phyloP scores from a whole-genome alignment of 2,329 filamentous ascomycete species.

The Hypoxylon rubiginosum region DNA sequence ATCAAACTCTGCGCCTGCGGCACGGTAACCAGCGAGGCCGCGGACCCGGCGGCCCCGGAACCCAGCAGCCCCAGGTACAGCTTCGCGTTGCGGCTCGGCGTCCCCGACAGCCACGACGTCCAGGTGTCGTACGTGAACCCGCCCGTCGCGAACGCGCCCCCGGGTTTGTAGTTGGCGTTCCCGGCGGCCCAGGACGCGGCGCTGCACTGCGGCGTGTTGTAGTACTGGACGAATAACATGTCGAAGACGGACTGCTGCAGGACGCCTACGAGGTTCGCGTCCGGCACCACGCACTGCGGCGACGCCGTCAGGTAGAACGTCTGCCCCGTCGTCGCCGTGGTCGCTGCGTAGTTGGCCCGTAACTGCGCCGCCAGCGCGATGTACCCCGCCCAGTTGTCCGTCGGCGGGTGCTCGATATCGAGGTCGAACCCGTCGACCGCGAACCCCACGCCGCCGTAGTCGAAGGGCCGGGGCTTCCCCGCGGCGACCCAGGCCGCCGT shows the following conservation, averaged over 20 bases:
- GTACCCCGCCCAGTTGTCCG: conserved; percentile 50
- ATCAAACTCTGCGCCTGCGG: conserved; percentile 55
- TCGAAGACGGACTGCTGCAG: conserved; percentile 53
- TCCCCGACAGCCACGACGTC: conserved; percentile 54
- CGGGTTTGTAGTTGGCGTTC: conserved; percentile 49
- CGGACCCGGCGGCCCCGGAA: conserved; percentile 45
- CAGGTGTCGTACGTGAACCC: conserved; percentile 62
- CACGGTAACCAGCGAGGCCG: conserved; percentile 55
- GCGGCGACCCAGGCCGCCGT: conserved; percentile 50
- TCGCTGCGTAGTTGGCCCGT: conserved; percentile 45
- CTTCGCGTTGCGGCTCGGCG: conserved; percentile 57
- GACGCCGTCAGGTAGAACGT: conserved; percentile 59
- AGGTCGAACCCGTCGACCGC: conserved; percentile 52
- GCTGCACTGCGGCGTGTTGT: conserved; percentile 60
- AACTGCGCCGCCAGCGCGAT: conserved; percentile 48
- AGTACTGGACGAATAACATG: conserved; percentile 64
- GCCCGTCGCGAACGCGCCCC: conserved; percentile 39
- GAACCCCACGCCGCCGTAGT: conserved; percentile 46
- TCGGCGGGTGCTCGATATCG: conserved; percentile 53
- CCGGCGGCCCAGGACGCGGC: conserved; percentile 49
- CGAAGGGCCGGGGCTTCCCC: conserved; percentile 49
- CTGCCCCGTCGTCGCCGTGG: conserved; percentile 18
- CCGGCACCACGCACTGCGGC: conserved; percentile 61
- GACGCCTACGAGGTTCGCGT: conserved; percentile 50
- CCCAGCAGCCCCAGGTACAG: conserved; percentile 61